Evolutionary conservation across 75 land plant genomes (phyloP).

Genomic region (Pinus taeda): DNA sequence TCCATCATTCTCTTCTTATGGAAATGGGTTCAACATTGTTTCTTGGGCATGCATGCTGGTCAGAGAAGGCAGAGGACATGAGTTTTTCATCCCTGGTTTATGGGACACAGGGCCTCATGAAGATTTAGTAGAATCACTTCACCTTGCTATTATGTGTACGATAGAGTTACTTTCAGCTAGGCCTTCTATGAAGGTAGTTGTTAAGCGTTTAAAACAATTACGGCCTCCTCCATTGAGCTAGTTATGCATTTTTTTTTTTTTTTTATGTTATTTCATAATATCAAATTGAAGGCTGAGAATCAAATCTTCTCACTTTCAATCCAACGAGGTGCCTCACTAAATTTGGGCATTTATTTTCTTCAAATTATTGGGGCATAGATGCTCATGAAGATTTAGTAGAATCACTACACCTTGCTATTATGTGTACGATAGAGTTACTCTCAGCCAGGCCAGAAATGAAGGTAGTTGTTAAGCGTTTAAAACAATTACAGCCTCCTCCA

Average conservation of each 20-base stretch:
- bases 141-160: constrained; percentile 55
- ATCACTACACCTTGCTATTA: constrained; percentile 45
- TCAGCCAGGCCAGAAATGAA: constrained; percentile 61
- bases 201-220: constrained; percentile 38
- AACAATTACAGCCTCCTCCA: constrained; percentile 15
- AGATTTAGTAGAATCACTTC: constrained; percentile 40
- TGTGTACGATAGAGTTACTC: constrained; percentile 56
- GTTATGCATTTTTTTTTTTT: neutral
- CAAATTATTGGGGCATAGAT: neutral
- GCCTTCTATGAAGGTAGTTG: constrained; percentile 67
- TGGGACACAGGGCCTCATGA: constrained; percentile 59
- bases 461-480: constrained; percentile 50
- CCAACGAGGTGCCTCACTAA: neutral
- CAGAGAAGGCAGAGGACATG: constrained; percentile 31
- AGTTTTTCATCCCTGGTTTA: constrained; percentile 34
- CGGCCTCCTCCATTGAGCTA: neutral
- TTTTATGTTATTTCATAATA: neutral
- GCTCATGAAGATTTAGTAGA: constrained; percentile 39
- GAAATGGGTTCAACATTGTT: constrained; percentile 74
- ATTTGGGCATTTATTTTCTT: constrained; percentile 8
- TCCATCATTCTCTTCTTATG: constrained; percentile 56
- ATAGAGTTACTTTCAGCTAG: constrained; percentile 47
- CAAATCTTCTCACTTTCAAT: neutral
- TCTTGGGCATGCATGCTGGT: constrained; percentile 59
- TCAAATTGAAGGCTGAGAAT: neutral